Base-by-base conservation (phyloP, 1,139 yeast genomes). In the Scheffersomyces cryptocercus region DNA sequence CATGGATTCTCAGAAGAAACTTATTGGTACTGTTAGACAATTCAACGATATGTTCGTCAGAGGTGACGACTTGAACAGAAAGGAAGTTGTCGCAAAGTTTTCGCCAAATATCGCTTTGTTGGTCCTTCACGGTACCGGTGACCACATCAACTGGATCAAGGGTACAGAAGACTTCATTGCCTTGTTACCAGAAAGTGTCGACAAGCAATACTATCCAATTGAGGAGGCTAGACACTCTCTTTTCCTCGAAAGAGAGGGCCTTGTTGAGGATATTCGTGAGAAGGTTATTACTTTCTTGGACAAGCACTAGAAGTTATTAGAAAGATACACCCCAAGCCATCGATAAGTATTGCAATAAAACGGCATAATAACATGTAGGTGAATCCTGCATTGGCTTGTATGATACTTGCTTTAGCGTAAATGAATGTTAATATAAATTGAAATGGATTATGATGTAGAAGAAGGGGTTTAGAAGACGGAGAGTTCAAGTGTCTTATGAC, bases 1-100 rank as follows among this genome's bases (percentile, higher is more conserved):
- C 41, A 56, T 59, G 13, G 49, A 52, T 8, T 64, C 69, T 42
- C 77, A 72, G 46, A 54, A 56, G 28, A 67, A 66, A 51, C 78
- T 76, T 55, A 69, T 75, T 50, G 77, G 77, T 7, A 55, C 75
- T 6, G 60, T 67, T 38, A 55, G 66, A 36, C 72, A 67, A 44
- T 64, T 84, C 48, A 64, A 80, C 58, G 96, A 85, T 52, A 84
- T 88, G 75, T 59, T 88, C 38, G 63, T 59, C 16, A 73, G 95
- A 43, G 95, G 95, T 9, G 72, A 73, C 52, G 65, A 67, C 29
- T 68, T 85, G 47, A 59, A 74, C 42, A 65, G 72, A 33, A 65
- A 73, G 4, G 67, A 67, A 3, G 68, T 70, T 51, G 79, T 73
- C 29, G 49, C 68, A 20, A 67, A 71, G 45, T 78, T 77, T 51